Evolutionary conservation across 371 early-diverging fungal genomes (phyloP), one percentile per base, ranked within the genome.

Genomic region (Rhizopus delemar): DNA sequence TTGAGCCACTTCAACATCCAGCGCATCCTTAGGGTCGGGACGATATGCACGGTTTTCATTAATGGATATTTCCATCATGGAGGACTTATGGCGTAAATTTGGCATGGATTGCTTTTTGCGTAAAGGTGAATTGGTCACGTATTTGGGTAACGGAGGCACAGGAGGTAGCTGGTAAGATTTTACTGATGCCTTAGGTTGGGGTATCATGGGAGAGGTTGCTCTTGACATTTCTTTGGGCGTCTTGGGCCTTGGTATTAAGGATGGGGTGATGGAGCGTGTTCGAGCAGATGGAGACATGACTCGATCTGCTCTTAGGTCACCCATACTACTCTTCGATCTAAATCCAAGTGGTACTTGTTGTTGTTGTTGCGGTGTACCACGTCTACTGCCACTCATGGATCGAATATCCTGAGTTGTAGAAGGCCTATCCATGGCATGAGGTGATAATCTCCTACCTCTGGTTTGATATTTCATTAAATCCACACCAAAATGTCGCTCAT

Each of bases 1-100:
- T 4, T 70, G 76, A 3, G 79, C 82, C 9, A 86, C 81, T 62
- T 84, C 82, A n/a, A 77, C 66, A 57, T 86, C 86, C 22, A 86
- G 62, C 29, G 77, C 76, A 51, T 84, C 84, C 31, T 69, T 75
- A 9, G 75, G 72, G 41, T 74, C 64, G 3, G 83, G 71, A 7
- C 55, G 61, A 58, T 86, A 86, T n/a, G 38, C 9, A 28, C 45
- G 35, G 13, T 64, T 59, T 22, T 63, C 54, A 32, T 52, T 15
- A 12, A 62, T 28, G 3, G 50, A 45, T 33, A 49, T 64, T 43
- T 65, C 65, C n/a, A 56, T 59, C 22, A 38, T 43, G 29, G 64
- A 39, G 15, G 56, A 53, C 15, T 60, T 56, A 36, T 60, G 55
- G 22, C 39, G 45, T 2, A 64, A 54, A 5, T 57, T 61, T 4